phyloP scores from a whole-genome alignment of 805 yeast genomes.

The Pichia membranifaciens region DNA sequence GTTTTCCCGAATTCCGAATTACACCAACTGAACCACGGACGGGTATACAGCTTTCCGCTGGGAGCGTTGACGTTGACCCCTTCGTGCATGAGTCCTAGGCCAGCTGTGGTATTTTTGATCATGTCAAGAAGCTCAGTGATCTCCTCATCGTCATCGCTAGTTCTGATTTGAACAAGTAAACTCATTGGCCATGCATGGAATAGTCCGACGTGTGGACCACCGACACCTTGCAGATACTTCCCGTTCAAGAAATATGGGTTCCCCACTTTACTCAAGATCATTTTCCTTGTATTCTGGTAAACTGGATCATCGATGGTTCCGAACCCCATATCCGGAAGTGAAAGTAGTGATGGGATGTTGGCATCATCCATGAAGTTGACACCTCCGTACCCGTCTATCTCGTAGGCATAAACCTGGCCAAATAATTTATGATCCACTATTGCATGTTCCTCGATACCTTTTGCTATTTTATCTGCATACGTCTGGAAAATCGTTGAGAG shows the following conservation, averaged over 20 bases:
- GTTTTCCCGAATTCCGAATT: conserved; percentile 88
- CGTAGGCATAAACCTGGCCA: conserved; percentile 82
- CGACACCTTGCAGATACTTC: conserved; percentile 62
- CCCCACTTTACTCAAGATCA: conserved; percentile 63
- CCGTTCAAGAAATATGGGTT: conserved; percentile 78
- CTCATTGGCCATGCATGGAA: conserved; percentile 90
- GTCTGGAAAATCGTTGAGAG: conserved; percentile 27
- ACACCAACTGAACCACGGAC: conserved; percentile 95
- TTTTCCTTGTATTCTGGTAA: conserved; percentile 72
- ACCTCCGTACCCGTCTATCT: conserved; percentile 83
- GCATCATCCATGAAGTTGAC: conserved; percentile 81
- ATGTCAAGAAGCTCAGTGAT: conserved; percentile 44
- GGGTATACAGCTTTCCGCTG: conserved; percentile 46
- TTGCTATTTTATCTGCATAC: conserved; percentile 38
- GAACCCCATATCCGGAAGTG: conserved; percentile 78
- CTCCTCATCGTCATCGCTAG: conserved; percentile 66
- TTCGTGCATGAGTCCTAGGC: conserved; percentile 81
- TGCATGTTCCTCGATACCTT: conserved; percentile 60
- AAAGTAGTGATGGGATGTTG: conserved; percentile 73
- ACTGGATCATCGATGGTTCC: conserved; percentile 43
- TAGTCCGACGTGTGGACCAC: conserved; percentile 88
- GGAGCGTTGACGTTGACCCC: conserved; percentile 58
- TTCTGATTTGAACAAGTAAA: conserved; percentile 65
- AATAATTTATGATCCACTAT: conserved; percentile 58
- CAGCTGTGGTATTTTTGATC: conserved; percentile 59